phyloP scores from a whole-genome alignment of 208 protist species.

The Leishmania major region DNA sequence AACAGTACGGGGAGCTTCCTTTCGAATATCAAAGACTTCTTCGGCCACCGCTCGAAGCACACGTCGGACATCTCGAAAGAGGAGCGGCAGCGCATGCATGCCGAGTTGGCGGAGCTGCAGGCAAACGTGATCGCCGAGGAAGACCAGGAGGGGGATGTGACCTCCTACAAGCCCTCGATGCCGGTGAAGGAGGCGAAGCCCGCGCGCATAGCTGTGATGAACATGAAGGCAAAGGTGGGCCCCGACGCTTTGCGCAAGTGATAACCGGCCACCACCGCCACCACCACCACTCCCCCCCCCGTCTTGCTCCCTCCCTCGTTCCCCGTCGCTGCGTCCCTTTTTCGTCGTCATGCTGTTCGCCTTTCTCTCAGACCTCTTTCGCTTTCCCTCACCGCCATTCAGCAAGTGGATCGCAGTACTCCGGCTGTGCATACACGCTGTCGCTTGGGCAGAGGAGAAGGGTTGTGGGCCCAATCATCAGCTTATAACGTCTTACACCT shows the following conservation, averaged over 20 bases:
- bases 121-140: constrained; percentile 54
- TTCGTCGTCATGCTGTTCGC: neutral
- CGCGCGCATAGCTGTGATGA: constrained; percentile 71
- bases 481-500: neutral
- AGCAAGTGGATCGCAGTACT: neutral
- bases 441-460: neutral
- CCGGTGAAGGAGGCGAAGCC: constrained; percentile 38
- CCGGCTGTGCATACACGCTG: neutral
- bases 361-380: neutral
- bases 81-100: constrained; percentile 58
- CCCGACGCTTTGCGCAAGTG: constrained; percentile 64
- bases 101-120: constrained; percentile 63
- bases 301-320: neutral
- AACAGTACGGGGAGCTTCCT: constrained; percentile 27
- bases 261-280: neutral
- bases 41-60: constrained; percentile 33
- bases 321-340: neutral
- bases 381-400: neutral
- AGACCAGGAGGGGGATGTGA: constrained; percentile 76
- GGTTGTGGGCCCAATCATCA: neutral
- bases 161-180: constrained; percentile 59
- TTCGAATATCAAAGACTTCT: constrained; percentile 33
- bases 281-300: no score
- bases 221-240: constrained; percentile 68
- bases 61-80: constrained; percentile 29